Conservation (phyloP, 495 filamentous ascomycete genomes). For the Aeminium ludgeri region DNA sequence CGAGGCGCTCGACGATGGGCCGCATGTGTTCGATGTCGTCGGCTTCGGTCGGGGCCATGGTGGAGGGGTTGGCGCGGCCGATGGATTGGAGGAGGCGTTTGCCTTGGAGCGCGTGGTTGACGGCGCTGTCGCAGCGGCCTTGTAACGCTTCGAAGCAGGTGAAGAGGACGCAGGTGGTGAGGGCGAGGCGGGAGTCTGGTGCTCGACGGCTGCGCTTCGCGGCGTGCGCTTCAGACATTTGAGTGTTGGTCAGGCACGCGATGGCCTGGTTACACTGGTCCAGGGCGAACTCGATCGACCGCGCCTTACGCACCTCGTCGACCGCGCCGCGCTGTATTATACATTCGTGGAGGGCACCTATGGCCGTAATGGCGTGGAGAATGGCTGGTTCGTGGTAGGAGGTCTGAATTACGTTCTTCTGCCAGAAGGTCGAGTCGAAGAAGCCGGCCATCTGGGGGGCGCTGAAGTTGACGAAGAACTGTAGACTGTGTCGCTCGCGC, state of each 20-base stretch:
- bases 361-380: conserved; percentile 16
- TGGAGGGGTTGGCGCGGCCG: neutral
- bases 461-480: conserved; percentile 15
- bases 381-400: conserved; percentile 14
- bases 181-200: conserved; percentile 6
- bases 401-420: conserved; percentile 14
- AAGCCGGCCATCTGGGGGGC: conserved; percentile 16
- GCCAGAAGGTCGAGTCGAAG: conserved; percentile 16
- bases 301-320: conserved; percentile 9
- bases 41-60: conserved; percentile 1
- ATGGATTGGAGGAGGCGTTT: conserved; percentile 7
- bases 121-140: conserved; percentile 14
- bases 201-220: neutral
- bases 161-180: conserved; percentile 17
- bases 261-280: conserved; percentile 13
- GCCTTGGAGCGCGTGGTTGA: conserved; percentile 13
- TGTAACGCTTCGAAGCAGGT: conserved; percentile 19
- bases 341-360: conserved; percentile 16
- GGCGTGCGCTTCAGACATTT: neutral
- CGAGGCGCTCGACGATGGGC: conserved; percentile 11
- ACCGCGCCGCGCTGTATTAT: conserved; percentile 11
- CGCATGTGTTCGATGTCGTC: conserved; percentile 16
- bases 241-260: conserved; percentile 1
- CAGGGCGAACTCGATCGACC: conserved; percentile 12
- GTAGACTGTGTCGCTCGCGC: conserved; percentile 13